These are phyloP conservation scores for Cercophora sp. DNA, from an alignment of 495 filamentous ascomycete species.

Conservation along the genomic window DNA sequence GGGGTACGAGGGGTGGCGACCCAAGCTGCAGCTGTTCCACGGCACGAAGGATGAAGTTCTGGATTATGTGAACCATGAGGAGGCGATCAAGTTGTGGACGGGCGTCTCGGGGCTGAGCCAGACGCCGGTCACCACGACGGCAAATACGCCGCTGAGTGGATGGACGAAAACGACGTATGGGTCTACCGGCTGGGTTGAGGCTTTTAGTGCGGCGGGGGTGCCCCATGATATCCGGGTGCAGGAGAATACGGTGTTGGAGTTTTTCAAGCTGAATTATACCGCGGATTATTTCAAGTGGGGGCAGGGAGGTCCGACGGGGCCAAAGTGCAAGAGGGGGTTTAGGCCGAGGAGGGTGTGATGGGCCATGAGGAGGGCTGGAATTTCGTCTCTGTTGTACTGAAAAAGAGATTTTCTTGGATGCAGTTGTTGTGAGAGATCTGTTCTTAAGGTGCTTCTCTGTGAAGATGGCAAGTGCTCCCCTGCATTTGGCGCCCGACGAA, in stretches of 20 bases:
- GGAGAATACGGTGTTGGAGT: slow-evolving; percentile 44
- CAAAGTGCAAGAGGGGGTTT: too few species aligned
- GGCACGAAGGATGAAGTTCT: slow-evolving; percentile 49
- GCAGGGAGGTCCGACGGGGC: slow-evolving; percentile 17
- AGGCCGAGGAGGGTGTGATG: too few species aligned
- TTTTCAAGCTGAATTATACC: slow-evolving; percentile 43
- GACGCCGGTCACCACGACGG: slow-evolving; percentile 26
- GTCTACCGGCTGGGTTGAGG: slow-evolving; percentile 38
- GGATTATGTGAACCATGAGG: slow-evolving; percentile 44
- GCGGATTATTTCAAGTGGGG: slow-evolving; percentile 39
- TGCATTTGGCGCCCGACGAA: too few species aligned
- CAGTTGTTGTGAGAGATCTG: too few species aligned
- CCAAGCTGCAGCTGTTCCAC: slow-evolving; percentile 54
- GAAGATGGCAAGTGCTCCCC: too few species aligned
- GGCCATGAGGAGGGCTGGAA: too few species aligned
- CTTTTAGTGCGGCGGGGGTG: slow-evolving; percentile 46
- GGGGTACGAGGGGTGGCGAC: slow-evolving; percentile 46
- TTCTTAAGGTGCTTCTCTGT: too few species aligned
- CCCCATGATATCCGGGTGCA: slow-evolving; percentile 49
- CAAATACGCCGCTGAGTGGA: slow-evolving; percentile 33
- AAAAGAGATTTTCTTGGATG: too few species aligned
- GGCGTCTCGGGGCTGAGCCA: slow-evolving; percentile 41
- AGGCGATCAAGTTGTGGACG: slow-evolving; percentile 57
- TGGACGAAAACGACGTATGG: slow-evolving; percentile 51
- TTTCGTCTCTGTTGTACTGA: too few species aligned